Evolutionary conservation across 164 flowering plant genomes (phyloP).

Genomic region (Warburgia ugandensis): DNA sequence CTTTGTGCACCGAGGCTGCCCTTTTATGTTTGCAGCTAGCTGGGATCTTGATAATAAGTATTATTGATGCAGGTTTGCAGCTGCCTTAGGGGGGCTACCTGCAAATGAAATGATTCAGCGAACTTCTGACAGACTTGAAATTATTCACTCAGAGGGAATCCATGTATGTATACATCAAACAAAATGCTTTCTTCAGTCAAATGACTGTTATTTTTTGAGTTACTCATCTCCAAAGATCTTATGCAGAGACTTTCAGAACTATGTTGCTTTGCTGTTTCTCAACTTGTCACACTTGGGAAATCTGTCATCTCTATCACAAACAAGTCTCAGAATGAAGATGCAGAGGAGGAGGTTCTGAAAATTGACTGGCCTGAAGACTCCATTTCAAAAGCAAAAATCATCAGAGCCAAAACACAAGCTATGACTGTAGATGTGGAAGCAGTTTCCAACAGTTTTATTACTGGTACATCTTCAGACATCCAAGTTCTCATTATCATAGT

Average conservation of each 20-base stretch:
- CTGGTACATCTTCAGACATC: too few species aligned
- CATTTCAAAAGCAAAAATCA: constrained; percentile 68
- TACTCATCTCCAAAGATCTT: too few species aligned
- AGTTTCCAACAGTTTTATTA: constrained; percentile 75
- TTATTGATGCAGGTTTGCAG: constrained; percentile 57
- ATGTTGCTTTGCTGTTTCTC: constrained; percentile 80
- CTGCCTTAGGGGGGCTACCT: constrained; percentile 55
- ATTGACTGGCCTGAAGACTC: constrained; percentile 94
- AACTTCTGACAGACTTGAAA: constrained; percentile 76
- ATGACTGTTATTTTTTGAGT: too few species aligned
- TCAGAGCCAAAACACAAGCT: constrained; percentile 65
- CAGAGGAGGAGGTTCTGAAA: constrained; percentile 31
- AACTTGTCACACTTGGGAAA: constrained; percentile 72
- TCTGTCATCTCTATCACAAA: constrained; percentile 62
- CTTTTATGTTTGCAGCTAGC: background rate
- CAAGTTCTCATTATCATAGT: too few species aligned
- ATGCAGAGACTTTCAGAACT: constrained; percentile 94
- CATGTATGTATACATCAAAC: too few species aligned
- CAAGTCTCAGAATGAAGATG: constrained; percentile 48
- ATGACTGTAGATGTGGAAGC: constrained; percentile 75
- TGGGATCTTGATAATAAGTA: too few species aligned
- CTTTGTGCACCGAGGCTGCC: too few species aligned
- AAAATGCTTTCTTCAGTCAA: too few species aligned
- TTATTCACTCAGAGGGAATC: constrained; percentile 90
- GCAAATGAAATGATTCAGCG: constrained; percentile 74